Base-by-base conservation (phyloP, 805 yeast species). In the Metschnikowia reukaufii region DNA sequence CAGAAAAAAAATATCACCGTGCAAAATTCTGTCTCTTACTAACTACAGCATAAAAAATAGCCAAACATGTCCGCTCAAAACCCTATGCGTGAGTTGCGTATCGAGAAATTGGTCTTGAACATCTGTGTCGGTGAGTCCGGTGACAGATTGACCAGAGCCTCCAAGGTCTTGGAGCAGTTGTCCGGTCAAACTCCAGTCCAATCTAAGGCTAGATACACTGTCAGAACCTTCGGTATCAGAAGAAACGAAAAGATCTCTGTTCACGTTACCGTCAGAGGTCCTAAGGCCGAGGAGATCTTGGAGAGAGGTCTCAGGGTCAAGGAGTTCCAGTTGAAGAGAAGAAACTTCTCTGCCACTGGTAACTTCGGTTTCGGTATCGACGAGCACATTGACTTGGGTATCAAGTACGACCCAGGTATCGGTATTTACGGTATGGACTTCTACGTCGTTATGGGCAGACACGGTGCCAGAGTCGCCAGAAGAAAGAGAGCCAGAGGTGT, bases 351-450 rank as follows among this genome's bases (percentile, higher is more conserved):
- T 69, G 89, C 83, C 68, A 92, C 98, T 71, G 99, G 99, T 82
- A 94, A 94, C 97, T 94, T 94, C 71, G 99, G 99, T 83, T 94
- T 94, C 86, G 99, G 99, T 86, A 85, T 94, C 74, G 86, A 88
- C 66, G 99, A 94, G 84, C 99, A 94, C 85, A 94, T 94, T 70
- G 99, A 94, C 78, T 86, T 94, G 77, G 99, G 99, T 84, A 94
- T 94, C 86, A 94, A 94, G 84, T 94, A 94, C 82, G 99, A 94
- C 79, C 99, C 99, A 78, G 83, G 88, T 72, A 94, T 94, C 71
- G 98, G 98, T 77, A 94, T 94, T 76, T 94, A 92, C 94, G 99
- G 99, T 86, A 94, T 87, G 95, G 99, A 94, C 81, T 94, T 94
- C 89, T 94, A 91, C 91, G 90, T 94, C 73, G 97, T 92, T 72